These are phyloP conservation scores for Coniochaeta sp. DNA, from an alignment of 2,329 filamentous ascomycete genomes.

Conservation along the genomic window DNA sequence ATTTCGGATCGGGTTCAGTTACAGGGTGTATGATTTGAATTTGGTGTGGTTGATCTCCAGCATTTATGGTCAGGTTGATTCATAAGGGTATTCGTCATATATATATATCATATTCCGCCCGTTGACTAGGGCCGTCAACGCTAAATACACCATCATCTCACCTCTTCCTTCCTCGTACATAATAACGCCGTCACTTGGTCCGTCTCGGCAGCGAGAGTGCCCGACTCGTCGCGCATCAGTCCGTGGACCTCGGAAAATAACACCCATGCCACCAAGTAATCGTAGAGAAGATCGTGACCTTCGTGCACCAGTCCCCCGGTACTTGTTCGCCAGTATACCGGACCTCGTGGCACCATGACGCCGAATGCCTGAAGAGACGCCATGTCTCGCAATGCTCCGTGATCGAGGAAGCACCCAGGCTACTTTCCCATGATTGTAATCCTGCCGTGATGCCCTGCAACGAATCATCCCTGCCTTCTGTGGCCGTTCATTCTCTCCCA, in stretches of 20 bases:
- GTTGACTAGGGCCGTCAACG: not conserved
- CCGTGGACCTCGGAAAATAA: not conserved
- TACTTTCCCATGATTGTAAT: not conserved
- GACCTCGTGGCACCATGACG: not conserved
- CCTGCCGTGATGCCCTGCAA: not conserved
- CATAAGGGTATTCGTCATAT: not conserved
- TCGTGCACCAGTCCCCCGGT: not conserved
- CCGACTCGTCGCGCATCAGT: not conserved
- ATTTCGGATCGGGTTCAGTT: no score
- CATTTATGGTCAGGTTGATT: not conserved
- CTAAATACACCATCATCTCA: not conserved
- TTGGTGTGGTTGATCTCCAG: no score
- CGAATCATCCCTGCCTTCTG: not conserved
- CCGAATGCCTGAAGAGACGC: not conserved
- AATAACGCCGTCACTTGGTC: not conserved
- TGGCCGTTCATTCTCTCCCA: not conserved
- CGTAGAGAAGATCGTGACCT: not conserved
- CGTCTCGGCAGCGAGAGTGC: not conserved
- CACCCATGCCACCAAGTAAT: not conserved
- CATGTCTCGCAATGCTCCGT: not conserved
- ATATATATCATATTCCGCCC: not conserved
- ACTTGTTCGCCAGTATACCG: not conserved
- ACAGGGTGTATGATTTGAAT: no score
- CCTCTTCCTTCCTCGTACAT: not conserved
- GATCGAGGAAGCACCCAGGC: not conserved